These are phyloP conservation scores for Sporothrix humicola DNA, from an alignment of 2,329 filamentous ascomycete species.

Conservation along the genomic window DNA sequence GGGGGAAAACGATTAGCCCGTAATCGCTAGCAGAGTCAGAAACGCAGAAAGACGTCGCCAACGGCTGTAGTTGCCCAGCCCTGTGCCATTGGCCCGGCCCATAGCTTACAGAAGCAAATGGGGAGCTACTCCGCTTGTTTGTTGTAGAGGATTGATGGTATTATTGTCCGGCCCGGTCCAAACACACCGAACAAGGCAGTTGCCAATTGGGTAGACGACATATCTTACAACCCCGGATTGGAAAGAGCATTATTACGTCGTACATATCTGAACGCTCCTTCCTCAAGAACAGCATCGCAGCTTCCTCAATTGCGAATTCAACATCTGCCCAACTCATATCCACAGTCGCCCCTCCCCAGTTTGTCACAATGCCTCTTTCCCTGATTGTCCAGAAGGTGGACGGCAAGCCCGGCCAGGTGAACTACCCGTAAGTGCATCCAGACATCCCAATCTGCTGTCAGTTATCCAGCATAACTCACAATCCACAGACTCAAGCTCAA, in stretches of 20 bases:
- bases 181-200: slow-evolving; percentile 5
- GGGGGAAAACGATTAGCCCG: slow-evolving; percentile 12
- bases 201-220: not conserved
- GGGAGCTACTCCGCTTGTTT: not conserved
- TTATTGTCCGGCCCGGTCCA: not conserved
- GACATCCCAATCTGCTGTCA: not conserved
- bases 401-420: slow-evolving; percentile 81
- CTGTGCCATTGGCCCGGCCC: slow-evolving; percentile 12
- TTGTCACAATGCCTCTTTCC: slow-evolving; percentile 55
- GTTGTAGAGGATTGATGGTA: not conserved
- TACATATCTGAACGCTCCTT: not conserved
- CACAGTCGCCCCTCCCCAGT: not conserved
- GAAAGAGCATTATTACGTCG: not conserved
- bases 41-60: not conserved
- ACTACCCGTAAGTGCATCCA: slow-evolving; percentile 67
- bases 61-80: slow-evolving; percentile 17
- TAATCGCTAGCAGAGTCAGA: too few relatives aligned
- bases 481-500: slow-evolving; percentile 61
- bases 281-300: not conserved
- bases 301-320: not conserved
- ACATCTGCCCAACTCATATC: not conserved
- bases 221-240: not conserved
- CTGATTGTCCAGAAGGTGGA: slow-evolving; percentile 72
- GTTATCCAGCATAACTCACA: not conserved
- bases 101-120: not conserved